A percentile compares a stretch with the other conserved stretches of the same genome.
These are phyloP conservation scores for Leccinum subrobustum DNA, from an alignment of 1,284 basidiomycete genomes.

Conservation along the genomic window DNA sequence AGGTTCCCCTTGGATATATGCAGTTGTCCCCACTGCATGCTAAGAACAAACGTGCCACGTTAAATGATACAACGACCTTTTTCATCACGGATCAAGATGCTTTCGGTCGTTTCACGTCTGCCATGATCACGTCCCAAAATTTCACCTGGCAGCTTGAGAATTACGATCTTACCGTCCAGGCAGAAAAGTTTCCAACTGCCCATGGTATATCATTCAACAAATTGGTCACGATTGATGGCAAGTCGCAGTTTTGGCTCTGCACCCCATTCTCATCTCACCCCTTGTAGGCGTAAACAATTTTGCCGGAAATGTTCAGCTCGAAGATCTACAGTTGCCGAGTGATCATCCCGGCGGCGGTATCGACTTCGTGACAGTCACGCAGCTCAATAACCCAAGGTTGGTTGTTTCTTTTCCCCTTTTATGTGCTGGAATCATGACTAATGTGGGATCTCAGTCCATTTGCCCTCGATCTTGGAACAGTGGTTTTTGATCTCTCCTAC, in stretches of 20 bases:
- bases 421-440: not conserved
- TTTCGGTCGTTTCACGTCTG: constrained; percentile 56
- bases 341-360: constrained; percentile 72
- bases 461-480: constrained; percentile 65
- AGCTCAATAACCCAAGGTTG: constrained; percentile 64
- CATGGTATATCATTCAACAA: constrained; percentile 66
- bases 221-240: constrained; percentile 50
- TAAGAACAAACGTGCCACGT: constrained; percentile 50
- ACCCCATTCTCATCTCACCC: not conserved
- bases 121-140: constrained; percentile 64
- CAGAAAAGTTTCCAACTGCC: constrained; percentile 64
- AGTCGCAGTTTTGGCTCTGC: constrained; percentile 1
- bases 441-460: constrained; percentile 53
- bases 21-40: constrained; percentile 45
- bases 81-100: constrained; percentile 50
- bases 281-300: constrained; percentile 64
- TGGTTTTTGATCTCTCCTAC: constrained; percentile 66
- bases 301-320: constrained; percentile 52
- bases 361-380: constrained; percentile 58
- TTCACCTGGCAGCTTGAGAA: constrained; percentile 74
- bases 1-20: constrained; percentile 51
- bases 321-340: constrained; percentile 70
- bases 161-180: constrained; percentile 61
- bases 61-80: constrained; percentile 60
- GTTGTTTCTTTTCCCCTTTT: not conserved